Percentiles rank a stretch among this genome's conserved stretches.
Conservation (phyloP, 1,284 basidiomycete species). For the Pyrrhoderma noxium region DNA sequence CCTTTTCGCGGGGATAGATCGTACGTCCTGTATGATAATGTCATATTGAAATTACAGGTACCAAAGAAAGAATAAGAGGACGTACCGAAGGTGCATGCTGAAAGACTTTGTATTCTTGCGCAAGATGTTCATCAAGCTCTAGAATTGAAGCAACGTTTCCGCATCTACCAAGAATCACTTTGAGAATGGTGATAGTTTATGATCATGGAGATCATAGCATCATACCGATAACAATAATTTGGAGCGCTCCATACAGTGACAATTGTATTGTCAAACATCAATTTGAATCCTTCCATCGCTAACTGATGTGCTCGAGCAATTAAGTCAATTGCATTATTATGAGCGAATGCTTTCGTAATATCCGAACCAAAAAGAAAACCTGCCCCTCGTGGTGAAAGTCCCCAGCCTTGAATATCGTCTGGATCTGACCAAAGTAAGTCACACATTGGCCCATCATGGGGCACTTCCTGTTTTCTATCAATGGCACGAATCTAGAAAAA, state of each 20-base stretch:
- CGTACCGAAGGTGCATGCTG: slow-evolving; percentile 67
- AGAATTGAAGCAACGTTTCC: slow-evolving; percentile 93
- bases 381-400: slow-evolving; percentile 59
- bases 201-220: too few species aligned
- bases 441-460: slow-evolving; percentile 99
- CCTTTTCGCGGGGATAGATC: slow-evolving; percentile 18
- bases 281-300: slow-evolving; percentile 97
- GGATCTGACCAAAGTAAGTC: slow-evolving; percentile 99
- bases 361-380: slow-evolving; percentile 94
- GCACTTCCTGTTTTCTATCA: slow-evolving; percentile 96
- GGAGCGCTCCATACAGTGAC: slow-evolving; percentile 99
- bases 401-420: slow-evolving; percentile 93
- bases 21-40: slow-evolving; percentile 14
- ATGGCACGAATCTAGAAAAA: slow-evolving; percentile 79
- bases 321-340: slow-evolving; percentile 89
- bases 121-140: slow-evolving; percentile 84
- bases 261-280: slow-evolving; percentile 94
- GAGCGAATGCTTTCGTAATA: slow-evolving; percentile 84
- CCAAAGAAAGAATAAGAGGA: slow-evolving; percentile 15
- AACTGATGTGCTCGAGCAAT: slow-evolving; percentile 97
- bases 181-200: too few species aligned
- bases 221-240: slow-evolving; percentile 95
- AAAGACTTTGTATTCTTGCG: slow-evolving; percentile 90
- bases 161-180: slow-evolving; percentile 45
- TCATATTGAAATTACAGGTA: neutral